Percentiles rank a stretch among this genome's conserved stretches.
Conservation (phyloP, 306 rosid species). For the Lotus japonicus region DNA sequence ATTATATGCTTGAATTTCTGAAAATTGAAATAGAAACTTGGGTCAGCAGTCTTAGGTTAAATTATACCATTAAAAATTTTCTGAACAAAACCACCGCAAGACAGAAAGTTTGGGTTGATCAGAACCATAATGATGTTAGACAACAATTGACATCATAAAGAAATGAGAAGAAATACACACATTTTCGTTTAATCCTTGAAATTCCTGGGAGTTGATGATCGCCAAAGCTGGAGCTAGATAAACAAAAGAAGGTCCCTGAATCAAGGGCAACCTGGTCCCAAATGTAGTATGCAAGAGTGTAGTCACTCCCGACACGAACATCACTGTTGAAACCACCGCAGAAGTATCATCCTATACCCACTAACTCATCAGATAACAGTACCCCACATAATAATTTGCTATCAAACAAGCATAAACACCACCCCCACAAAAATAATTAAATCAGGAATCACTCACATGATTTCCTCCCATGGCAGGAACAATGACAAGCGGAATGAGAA, state of each 20-base stretch:
- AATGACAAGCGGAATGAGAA: constrained; percentile 82
- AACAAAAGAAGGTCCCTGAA: constrained; percentile 95
- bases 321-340: constrained; percentile 81
- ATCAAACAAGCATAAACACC: too few species aligned
- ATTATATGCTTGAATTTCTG: constrained; percentile 95
- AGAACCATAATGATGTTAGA: not conserved
- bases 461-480: constrained; percentile 99
- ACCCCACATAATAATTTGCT: constrained; percentile 14
- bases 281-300: constrained; percentile 79
- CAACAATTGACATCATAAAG: not conserved
- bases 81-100: not conserved
- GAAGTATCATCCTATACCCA: constrained; percentile 80
- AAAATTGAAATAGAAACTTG: constrained; percentile 6
- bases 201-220: constrained; percentile 83
- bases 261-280: constrained; percentile 91
- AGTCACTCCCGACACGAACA: constrained; percentile 79
- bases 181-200: constrained; percentile 77
- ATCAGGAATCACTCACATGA: constrained; percentile 50
- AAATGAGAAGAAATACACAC: constrained; percentile 38
- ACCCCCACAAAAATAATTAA: too few species aligned
- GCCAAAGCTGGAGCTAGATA: constrained; percentile 85
- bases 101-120: not conserved
- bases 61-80: not conserved
- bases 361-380: constrained; percentile 50
- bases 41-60: not conserved